Evolutionary conservation across 352 stramenopile genomes (phyloP), one percentile per base, ranked within the genome.

Genomic region (Phytopythium aichiense): DNA sequence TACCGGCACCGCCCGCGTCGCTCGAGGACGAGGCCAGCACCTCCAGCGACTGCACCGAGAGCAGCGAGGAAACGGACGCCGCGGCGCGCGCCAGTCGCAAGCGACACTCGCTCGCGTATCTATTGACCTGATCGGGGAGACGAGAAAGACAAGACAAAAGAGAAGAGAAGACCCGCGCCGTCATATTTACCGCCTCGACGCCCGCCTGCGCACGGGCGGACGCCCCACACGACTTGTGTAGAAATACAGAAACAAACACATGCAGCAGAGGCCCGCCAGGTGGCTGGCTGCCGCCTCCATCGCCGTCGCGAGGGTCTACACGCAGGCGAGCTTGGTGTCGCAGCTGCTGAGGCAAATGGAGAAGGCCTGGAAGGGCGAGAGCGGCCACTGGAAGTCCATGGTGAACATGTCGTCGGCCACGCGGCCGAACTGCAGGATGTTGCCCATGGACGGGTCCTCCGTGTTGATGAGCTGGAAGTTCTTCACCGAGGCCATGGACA

Each of bases 351-450:
- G 76, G 69, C 87, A 95, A 61, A 94, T 91, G n/a, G 81, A 73
- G 63, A 96, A 95, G 15, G 88, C 88, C 66, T 94, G 84, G 68
- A 95, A 92, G 20, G 84, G 87, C 46, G 87, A 94, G 22, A 96
- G 73, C 46, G 88, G 87, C 84, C 84, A 92, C 67, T 92, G 81
- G 67, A 95, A 96, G 67, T 96, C 88, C 82, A 96, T 94, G 58
- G 87, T 94, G 61, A 95, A 96, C 78, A 92, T 92, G 69, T 96
- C 85, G 67, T 95, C 82, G 45, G 95, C 83, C 31, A 96, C 87
- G 60, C 88, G 87, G 20, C 87, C 86, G 65, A 96, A 96, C 69
- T 95, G 88, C 13, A 96, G 67, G 25, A 95, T 88, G 58, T 94
- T 92, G 56, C 83, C 82, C 84, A 93, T 93, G 4, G 79, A 89